Percentiles rank a stretch among this genome's conserved stretches.
phyloP scores from a whole-genome alignment of 73 alveolate genomes.

The Paramecium biaurelia region DNA sequence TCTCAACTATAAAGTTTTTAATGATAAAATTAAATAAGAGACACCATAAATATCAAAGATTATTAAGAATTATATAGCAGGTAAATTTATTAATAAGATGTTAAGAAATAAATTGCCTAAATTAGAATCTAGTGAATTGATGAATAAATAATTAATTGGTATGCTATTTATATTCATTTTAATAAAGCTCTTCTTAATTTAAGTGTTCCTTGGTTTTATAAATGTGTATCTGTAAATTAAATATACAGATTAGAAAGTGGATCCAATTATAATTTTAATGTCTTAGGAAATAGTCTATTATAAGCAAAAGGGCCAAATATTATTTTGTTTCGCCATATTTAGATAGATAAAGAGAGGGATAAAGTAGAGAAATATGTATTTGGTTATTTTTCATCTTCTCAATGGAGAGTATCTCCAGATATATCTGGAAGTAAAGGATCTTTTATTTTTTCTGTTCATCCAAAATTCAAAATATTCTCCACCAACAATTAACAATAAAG shows the following conservation, averaged over 20 bases:
- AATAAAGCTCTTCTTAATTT: background rate
- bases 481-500: background rate
- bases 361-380: background rate
- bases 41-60: background rate
- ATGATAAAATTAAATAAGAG: background rate
- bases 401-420: constrained; percentile 22
- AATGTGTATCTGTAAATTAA: background rate
- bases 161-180: too few species aligned
- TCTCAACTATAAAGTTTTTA: background rate
- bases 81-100: background rate
- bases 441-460: background rate
- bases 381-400: background rate
- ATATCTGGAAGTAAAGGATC: background rate
- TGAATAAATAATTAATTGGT: background rate
- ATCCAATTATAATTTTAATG: too few species aligned
- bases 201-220: background rate
- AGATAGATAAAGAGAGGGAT: background rate
- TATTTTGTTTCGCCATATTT: background rate
- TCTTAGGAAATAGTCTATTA: background rate
- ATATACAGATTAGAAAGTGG: background rate
- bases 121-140: background rate
- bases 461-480: background rate
- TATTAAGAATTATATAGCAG: background rate
- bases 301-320: background rate
- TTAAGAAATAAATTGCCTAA: background rate